phyloP scores from a whole-genome alignment of 164 flowering plant genomes.

The Berberis vulgaris region DNA sequence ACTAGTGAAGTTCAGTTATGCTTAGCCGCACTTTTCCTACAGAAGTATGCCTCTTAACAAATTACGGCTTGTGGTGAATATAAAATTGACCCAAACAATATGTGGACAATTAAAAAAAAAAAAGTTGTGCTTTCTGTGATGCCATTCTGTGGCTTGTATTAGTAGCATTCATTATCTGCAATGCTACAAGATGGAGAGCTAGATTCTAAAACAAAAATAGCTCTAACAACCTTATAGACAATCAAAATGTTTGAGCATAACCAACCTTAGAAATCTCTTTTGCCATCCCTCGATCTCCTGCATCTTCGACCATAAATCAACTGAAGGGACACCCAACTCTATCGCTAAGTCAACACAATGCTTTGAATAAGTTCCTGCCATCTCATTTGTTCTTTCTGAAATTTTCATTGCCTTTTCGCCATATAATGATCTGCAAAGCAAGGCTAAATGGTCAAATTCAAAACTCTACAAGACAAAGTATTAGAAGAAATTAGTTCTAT shows the following conservation, averaged over 20 bases:
- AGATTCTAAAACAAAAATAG: no score
- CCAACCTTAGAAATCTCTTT: constrained; percentile 63
- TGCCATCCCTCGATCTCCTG: constrained; percentile 80
- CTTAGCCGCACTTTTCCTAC: no score
- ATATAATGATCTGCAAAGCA: constrained; percentile 39
- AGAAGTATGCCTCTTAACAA: no score
- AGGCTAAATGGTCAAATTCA: background rate
- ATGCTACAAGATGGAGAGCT: no score
- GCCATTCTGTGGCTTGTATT: background rate
- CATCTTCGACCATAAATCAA: constrained; percentile 87
- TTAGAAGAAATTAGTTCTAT: background rate
- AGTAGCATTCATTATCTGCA: background rate
- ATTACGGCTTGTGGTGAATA: no score
- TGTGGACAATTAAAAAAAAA: no score
- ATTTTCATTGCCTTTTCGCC: constrained; percentile 54
- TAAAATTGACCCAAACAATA: no score
- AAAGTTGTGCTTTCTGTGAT: background rate
- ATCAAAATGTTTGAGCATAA: background rate
- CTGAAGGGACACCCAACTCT: constrained; percentile 42
- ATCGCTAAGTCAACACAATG: constrained; percentile 58
- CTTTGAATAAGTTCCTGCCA: constrained; percentile 63
- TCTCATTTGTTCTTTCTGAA: constrained; percentile 80
- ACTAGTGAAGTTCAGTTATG: no score
- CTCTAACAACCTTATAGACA: no score
- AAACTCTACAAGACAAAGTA: background rate